Evolutionary conservation across 768 basidiomycete species (phyloP).

Genomic region (Hortiboletus campestris): DNA sequence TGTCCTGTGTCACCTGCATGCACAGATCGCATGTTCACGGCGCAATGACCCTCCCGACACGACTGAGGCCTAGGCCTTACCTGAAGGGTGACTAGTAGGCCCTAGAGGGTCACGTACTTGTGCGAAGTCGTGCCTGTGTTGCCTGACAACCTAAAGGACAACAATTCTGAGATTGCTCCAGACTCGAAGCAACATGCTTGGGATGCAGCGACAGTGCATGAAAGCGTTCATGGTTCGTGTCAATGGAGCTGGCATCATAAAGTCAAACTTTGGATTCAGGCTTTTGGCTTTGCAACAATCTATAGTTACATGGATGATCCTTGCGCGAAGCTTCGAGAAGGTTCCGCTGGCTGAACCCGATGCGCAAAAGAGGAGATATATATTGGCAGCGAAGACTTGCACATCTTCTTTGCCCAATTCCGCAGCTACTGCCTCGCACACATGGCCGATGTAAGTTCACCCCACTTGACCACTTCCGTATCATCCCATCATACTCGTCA

Average conservation of each 20-base stretch:
- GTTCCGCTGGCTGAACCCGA: slow-evolving; percentile 14
- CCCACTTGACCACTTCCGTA: not conserved
- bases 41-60: too few relatives aligned
- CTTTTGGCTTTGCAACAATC: too few relatives aligned
- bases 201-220: too few relatives aligned
- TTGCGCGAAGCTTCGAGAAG: slow-evolving; percentile 32
- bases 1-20: not conserved
- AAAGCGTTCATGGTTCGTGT: not conserved
- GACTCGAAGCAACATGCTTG: too few relatives aligned
- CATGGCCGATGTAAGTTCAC: slow-evolving; percentile 37
- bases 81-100: not conserved
- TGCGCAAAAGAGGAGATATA: slow-evolving; percentile 13
- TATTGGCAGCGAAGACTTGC: slow-evolving; percentile 12
- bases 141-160: too few relatives aligned
- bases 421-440: not conserved
- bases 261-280: too few relatives aligned
- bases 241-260: not conserved
- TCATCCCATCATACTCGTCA: slow-evolving; percentile 19
- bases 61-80: not conserved
- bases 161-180: too few relatives aligned
- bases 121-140: not conserved
- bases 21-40: not conserved
- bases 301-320: not conserved
- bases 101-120: slow-evolving; percentile 1
- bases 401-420: not conserved